A percentile compares a stretch with the other conserved stretches of the same genome.
phyloP scores from a whole-genome alignment of 768 basidiomycete species.

The Russula earlei region DNA sequence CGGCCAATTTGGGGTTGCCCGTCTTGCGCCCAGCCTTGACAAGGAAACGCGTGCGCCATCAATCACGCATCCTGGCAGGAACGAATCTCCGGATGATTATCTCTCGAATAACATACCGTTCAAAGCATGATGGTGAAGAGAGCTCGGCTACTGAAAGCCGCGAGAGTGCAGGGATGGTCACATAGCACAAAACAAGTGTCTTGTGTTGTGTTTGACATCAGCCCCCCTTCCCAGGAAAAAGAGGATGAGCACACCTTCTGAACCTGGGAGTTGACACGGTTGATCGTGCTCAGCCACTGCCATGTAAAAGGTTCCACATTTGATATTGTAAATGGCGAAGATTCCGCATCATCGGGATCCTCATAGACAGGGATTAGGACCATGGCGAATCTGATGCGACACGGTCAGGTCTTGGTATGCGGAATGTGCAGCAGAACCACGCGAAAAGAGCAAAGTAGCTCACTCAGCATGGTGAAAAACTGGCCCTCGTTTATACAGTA shows the following conservation, averaged over 20 bases:
- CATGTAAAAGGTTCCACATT: constrained; percentile 72
- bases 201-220: constrained; percentile 33
- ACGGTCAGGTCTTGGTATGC: background rate
- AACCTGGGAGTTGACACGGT: constrained; percentile 92
- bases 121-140: constrained; percentile 62
- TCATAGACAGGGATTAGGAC: constrained; percentile 89
- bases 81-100: constrained; percentile 79
- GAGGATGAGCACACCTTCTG: constrained; percentile 59
- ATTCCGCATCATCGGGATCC: constrained; percentile 59
- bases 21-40: background rate
- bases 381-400: constrained; percentile 63
- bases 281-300: constrained; percentile 96
- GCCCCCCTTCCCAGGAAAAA: background rate
- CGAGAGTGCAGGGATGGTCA: constrained; percentile 79
- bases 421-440: background rate
- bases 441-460: constrained; percentile 25
- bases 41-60: constrained; percentile 13
- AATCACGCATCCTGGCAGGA: constrained; percentile 89
- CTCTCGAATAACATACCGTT: constrained; percentile 75
- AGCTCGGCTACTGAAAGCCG: constrained; percentile 44
- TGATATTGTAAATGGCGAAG: constrained; percentile 54
- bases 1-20: background rate
- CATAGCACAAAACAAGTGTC: constrained; percentile 86
- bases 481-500: constrained; percentile 90
- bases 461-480: constrained; percentile 96